Base-by-base conservation (phyloP, 2,329 filamentous ascomycete species). In the Aspergillus sojae region DNA sequence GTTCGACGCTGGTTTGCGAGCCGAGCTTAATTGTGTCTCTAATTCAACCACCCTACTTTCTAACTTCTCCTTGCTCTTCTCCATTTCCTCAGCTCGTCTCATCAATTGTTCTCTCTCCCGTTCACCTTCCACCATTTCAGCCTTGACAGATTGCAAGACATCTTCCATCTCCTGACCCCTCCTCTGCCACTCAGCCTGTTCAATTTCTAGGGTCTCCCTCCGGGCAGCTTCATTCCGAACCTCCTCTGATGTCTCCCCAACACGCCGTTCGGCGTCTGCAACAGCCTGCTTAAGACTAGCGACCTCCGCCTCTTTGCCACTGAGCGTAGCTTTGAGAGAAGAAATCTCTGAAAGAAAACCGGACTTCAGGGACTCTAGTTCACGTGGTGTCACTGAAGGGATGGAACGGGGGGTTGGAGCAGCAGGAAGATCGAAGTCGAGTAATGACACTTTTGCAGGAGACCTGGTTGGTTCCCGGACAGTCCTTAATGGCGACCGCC, bases 351-450 rank as follows among this genome's bases (percentile, higher is more conserved):
- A 96, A 58, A 96, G 85, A 71, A 96, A 96, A 28, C 86, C 87
- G 0, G 94, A 97, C 77, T 98, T 98, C 64, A 98, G 84, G 16
- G 91, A 92, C 75, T 99, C 95, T 2, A 98, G 84, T 79, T 99
- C 95, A 39, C 95, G 89, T 1, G 95, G 92, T 2, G 94, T 97
- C 69, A 98, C 91, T 10, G 90, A 92, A 0, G 95, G 95, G 43
- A 98, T 87, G 61, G 93, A 97, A 65, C 94, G 89, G 16, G 95
- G 95, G 0, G 95, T 98, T 2, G 94, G 93, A 69, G 93, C 89
- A 0, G 94, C 93, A n/a, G 94, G 93, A 11, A 98, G 91, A 72
- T 98, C 95, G 74, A 96, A 95, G 78, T 96, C 93, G 54, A 96
- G 86, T 50, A 95, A 85, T 72, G 90, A 92, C 39, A 88, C 84